Evolutionary conservation across 352 stramenopile species (phyloP).

Genomic region (Plasmopara viticola): DNA sequence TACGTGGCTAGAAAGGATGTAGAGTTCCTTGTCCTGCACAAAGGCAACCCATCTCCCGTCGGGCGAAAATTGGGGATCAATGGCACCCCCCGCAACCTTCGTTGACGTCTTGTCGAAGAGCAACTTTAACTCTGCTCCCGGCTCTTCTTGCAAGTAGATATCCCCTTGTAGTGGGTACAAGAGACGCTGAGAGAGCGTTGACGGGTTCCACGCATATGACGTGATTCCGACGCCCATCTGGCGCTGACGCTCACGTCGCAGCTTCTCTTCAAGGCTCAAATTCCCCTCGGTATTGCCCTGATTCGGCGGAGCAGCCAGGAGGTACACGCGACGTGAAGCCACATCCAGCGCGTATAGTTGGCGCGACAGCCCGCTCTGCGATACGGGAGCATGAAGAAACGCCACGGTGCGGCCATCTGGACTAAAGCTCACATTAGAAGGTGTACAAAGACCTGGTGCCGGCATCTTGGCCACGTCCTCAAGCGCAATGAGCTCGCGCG

Average conservation of each 20-base stretch:
- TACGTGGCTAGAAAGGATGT: conserved; percentile 72
- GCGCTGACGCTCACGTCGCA: conserved; percentile 85
- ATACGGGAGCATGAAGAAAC: conserved; percentile 79
- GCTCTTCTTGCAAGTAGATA: conserved; percentile 90
- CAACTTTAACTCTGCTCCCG: conserved; percentile 56
- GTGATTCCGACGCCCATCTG: conserved; percentile 91
- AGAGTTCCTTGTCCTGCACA: conserved; percentile 92
- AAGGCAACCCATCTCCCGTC: conserved; percentile 92
- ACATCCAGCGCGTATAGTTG: conserved; percentile 85
- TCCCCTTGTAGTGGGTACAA: conserved; percentile 90
- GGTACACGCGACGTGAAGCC: conserved; percentile 34
- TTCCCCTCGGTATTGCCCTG: conserved; percentile 82
- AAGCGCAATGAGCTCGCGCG: conserved; percentile 51
- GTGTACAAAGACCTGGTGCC: conserved; percentile 70
- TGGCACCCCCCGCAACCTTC: conserved; percentile 62
- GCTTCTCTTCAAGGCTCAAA: conserved; percentile 87
- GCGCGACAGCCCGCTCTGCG: conserved; percentile 72
- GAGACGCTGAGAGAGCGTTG: conserved; percentile 54
- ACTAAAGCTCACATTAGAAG: conserved; percentile 79
- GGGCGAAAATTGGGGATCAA: conserved; percentile 92
- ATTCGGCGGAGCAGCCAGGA: conserved; percentile 63
- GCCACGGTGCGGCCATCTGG: conserved; percentile 76
- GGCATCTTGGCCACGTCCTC: conserved; percentile 88
- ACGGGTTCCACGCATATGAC: conserved; percentile 81
- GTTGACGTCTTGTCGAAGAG: conserved; percentile 86